Evolutionary conservation across 1,284 basidiomycete species (phyloP), one percentile per base, ranked within the genome.

Genomic region (Heterobasidion occidentale): DNA sequence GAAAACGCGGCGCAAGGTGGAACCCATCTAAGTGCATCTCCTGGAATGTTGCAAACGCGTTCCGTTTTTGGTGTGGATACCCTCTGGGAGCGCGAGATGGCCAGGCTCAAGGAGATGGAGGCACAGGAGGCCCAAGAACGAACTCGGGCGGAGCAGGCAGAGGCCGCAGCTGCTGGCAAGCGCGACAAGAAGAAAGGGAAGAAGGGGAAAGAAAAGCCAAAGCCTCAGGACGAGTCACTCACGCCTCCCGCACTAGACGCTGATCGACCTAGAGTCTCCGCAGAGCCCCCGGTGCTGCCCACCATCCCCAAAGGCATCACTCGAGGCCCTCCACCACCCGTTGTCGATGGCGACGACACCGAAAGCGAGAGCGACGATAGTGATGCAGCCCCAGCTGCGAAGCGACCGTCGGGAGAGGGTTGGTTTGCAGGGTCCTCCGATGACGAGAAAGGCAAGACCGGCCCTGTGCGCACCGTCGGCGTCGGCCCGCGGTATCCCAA

Each of bases 61-160:
- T 90, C 90, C 27, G 89, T 91, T n/a, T 92, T 92, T 64, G 89
- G 89, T 4, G 83, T 86, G 7, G 89, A 92, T 67, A 88, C 83
- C 3, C 64, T 92, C 7, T 92, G 89, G 89, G 86, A 90, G 64
- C 77, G 82, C 36, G 89, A 92, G 68, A 79, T 90, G 73, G 79
- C 70, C 20, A 92, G 88, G 66, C 72, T 92, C 51, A 79, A 79
- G 59, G 77, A 83, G 62, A 88, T 91, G 1, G 85, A 92, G 66
- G 81, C 79, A 9, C 68, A 67, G 54, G 89, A 91, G 66, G 77
- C 73, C 56, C 63, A 64, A 8, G 83, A 81, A 51, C 74, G 73
- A 20, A 80, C 80, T 59, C 77, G 64, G 54, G 67, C 66, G 54
- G 77, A 81, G 58, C 75, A 70, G 51, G 73, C 72, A 51, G 75